Evolutionary conservation across 306 rosid species (phyloP).

Genomic region (Cucurbita pepo): DNA sequence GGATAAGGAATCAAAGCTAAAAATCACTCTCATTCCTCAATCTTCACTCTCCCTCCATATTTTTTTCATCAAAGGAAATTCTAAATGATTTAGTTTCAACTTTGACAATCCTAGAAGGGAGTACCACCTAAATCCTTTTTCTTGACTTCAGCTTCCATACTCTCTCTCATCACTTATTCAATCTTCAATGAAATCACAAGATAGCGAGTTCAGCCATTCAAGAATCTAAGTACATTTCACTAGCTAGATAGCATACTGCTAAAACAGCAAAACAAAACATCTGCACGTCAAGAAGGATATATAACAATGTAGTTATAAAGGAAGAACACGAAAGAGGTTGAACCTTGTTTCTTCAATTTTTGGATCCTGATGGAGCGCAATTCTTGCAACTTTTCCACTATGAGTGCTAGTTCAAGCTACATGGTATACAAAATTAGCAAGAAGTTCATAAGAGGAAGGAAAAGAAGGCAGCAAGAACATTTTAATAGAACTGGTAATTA

Average conservation of each 20-base stretch:
- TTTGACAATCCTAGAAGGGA: neutral
- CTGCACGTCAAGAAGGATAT: neutral
- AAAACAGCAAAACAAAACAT: neutral
- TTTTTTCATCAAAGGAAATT: neutral
- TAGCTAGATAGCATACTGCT: neutral
- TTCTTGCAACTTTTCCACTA: constrained; percentile 83
- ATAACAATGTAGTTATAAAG: neutral
- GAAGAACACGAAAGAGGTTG: neutral
- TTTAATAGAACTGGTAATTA: neutral
- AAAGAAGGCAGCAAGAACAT: neutral
- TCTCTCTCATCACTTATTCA: neutral
- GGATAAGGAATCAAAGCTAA: neutral
- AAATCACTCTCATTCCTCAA: neutral
- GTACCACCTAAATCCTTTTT: neutral
- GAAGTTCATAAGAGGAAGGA: neutral
- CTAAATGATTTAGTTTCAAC: neutral
- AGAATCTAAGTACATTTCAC: neutral
- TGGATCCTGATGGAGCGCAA: constrained; percentile 69
- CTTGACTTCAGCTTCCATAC: neutral
- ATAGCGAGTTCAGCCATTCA: neutral
- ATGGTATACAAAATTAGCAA: constrained; percentile 4
- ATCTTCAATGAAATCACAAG: neutral
- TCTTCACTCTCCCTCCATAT: neutral
- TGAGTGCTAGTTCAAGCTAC: constrained; percentile 68
- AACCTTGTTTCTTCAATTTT: constrained; percentile 82